A percentile compares a stretch with the other conserved stretches of the same genome.
phyloP scores from a whole-genome alignment of 1,139 yeast genomes.

The Sugiyamaella novakii region DNA sequence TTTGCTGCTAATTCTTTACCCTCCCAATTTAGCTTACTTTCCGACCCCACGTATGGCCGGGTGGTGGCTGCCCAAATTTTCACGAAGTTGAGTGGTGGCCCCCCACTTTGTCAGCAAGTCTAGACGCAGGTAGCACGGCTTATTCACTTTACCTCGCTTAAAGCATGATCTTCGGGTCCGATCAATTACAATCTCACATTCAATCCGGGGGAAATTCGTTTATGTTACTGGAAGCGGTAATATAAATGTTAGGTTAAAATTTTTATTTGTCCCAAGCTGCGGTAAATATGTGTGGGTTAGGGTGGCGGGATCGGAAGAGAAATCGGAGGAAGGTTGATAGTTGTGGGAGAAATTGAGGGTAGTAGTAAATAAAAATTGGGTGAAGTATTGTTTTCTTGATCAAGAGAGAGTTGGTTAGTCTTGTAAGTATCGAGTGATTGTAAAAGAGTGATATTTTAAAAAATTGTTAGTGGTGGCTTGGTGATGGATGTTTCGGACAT shows the following conservation, averaged over 20 bases:
- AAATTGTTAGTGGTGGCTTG: too few relatives aligned
- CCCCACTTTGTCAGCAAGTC: slow-evolving; percentile 4
- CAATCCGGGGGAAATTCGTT: slow-evolving; percentile 14
- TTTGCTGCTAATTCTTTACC: not conserved
- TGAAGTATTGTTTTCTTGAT: too few relatives aligned
- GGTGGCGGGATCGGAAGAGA: not conserved
- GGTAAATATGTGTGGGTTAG: too few relatives aligned
- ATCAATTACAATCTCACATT: slow-evolving; percentile 3
- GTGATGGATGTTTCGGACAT: too few relatives aligned
- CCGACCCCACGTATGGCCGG: not conserved
- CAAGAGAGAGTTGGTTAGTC: too few relatives aligned
- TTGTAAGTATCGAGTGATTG: too few relatives aligned
- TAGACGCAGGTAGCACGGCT: not conserved
- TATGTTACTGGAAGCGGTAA: slow-evolving; percentile 5
- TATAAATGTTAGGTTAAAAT: slow-evolving; percentile 10
- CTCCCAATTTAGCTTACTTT: not conserved
- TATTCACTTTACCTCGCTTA: slow-evolving; percentile 12
- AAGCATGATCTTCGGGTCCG: slow-evolving; percentile 3
- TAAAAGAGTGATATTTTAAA: too few relatives aligned
- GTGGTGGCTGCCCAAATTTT: not conserved
- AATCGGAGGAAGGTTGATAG: too few relatives aligned
- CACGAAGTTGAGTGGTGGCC: slow-evolving; percentile 7
- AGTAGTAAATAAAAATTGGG: too few relatives aligned
- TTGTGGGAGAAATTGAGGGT: too few relatives aligned
- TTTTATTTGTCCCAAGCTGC: too few relatives aligned